These are phyloP conservation scores for Ceratobasidium theobromae DNA, from an alignment of 1,284 basidiomycete genomes.

Conservation along the genomic window DNA sequence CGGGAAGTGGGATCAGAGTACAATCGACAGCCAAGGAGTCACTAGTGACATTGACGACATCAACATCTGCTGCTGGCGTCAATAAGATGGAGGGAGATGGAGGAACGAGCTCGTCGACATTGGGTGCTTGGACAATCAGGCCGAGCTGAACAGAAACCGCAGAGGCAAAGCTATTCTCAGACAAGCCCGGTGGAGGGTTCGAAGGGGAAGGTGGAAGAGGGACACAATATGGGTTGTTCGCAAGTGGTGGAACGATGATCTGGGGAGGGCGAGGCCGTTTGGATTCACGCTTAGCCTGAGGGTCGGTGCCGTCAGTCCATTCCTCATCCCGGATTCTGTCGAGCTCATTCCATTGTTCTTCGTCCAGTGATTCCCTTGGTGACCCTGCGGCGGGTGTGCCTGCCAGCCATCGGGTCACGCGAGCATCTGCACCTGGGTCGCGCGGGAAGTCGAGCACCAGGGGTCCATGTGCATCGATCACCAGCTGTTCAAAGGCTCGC, in stretches of 20 bases:
- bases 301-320: background rate
- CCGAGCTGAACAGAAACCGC: background rate
- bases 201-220: constrained; percentile 16
- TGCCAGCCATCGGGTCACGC: constrained; percentile 25
- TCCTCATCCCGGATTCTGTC: too few relatives aligned
- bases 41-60: background rate
- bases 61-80: constrained; percentile 4
- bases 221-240: constrained; percentile 24
- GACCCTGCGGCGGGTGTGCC: background rate
- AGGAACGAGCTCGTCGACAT: background rate
- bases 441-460: background rate
- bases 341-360: too few relatives aligned
- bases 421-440: background rate
- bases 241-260: constrained; percentile 15
- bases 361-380: too few relatives aligned
- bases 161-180: constrained; percentile 4
- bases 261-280: constrained; percentile 7
- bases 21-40: constrained; percentile 9
- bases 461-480: background rate
- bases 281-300: constrained; percentile 4
- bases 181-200: background rate
- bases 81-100: constrained; percentile 26
- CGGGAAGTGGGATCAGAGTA: constrained; percentile 18
- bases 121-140: background rate
- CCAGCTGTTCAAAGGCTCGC: too few relatives aligned